Conservation (phyloP, 257 asterid genomes). For the Cinchona pubescens region DNA sequence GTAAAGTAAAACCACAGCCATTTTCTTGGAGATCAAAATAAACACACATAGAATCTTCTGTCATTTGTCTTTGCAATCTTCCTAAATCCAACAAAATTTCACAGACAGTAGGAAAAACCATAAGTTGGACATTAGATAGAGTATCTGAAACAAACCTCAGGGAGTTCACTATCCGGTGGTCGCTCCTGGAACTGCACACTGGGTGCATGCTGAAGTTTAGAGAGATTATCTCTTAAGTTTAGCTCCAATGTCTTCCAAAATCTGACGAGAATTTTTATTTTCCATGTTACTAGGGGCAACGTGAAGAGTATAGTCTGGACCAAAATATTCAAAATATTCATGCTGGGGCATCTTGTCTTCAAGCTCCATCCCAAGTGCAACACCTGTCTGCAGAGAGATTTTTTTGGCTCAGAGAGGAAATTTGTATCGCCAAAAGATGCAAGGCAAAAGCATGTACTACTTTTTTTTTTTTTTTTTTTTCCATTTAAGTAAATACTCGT, state of each 20-base stretch:
- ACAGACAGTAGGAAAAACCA: not conserved
- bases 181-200: constrained; percentile 55
- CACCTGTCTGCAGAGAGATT: constrained; percentile 42
- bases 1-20: not conserved
- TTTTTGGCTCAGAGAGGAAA: too few relatives aligned
- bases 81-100: not conserved
- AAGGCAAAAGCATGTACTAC: not conserved
- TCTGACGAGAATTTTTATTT: constrained; percentile 46
- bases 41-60: too few relatives aligned
- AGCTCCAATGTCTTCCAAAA: constrained; percentile 41
- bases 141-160: constrained; percentile 36
- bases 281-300: constrained; percentile 59
- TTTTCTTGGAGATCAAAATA: too few relatives aligned
- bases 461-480: not conserved
- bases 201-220: constrained; percentile 60
- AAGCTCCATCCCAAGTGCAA: constrained; percentile 54
- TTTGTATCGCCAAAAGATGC: too few relatives aligned
- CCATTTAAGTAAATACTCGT: too few relatives aligned
- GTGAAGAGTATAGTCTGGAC: constrained; percentile 51
- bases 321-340: constrained; percentile 54
- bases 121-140: not conserved
- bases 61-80: too few relatives aligned
- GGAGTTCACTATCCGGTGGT: constrained; percentile 53
- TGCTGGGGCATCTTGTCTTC: constrained; percentile 51
- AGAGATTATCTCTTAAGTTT: constrained; percentile 50